Evolutionary conservation across 2,329 filamentous ascomycete species (phyloP).

Genomic region (Curvularia hawaiiensis): DNA sequence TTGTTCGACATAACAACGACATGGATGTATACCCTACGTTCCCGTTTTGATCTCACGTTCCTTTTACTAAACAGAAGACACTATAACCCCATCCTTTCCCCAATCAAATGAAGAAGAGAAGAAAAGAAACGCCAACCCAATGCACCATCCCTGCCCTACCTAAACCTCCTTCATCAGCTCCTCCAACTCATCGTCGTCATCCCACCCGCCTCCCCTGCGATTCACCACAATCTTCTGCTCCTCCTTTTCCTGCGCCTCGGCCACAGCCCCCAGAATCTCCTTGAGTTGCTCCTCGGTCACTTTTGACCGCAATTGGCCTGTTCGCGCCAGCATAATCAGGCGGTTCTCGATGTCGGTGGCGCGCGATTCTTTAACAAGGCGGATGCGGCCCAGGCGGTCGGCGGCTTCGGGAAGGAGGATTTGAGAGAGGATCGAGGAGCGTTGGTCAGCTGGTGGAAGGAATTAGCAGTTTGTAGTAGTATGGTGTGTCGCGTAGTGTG

Average conservation of each 20-base stretch:
- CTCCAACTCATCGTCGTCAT: conserved; percentile 80
- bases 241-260: conserved; percentile 71
- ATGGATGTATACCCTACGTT: no score
- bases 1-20: no score
- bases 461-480: conserved; percentile 30
- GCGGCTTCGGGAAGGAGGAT: conserved; percentile 94
- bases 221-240: conserved; percentile 79
- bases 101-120: neutral
- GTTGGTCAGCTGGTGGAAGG: conserved; percentile 66
- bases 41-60: neutral
- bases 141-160: conserved; percentile 7
- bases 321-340: conserved; percentile 87
- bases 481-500: conserved; percentile 17
- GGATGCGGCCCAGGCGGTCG: conserved; percentile 91
- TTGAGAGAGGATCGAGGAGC: conserved; percentile 79
- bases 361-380: conserved; percentile 91
- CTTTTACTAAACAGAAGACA: neutral
- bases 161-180: conserved; percentile 47
- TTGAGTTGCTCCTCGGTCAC: conserved; percentile 94
- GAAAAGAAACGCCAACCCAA: conserved; percentile 16
- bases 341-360: conserved; percentile 90
- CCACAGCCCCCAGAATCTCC: conserved; percentile 82
- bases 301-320: conserved; percentile 83
- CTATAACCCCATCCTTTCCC: neutral
- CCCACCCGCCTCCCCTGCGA: conserved; percentile 76